phyloP scores from a whole-genome alignment of 2,329 filamentous ascomycete species.

The Thermoascus crustaceus region DNA sequence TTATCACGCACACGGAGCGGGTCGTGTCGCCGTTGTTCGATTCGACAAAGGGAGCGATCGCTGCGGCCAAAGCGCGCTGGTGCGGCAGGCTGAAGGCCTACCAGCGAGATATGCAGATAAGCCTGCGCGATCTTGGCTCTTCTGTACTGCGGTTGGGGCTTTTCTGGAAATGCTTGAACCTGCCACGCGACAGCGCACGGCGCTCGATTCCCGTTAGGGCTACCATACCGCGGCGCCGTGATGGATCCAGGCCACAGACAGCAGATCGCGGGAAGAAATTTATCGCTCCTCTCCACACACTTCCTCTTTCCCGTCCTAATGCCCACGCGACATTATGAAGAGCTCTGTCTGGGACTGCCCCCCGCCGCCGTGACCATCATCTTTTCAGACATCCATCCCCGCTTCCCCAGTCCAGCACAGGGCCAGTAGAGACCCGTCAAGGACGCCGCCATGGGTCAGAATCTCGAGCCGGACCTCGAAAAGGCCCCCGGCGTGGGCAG shows the following conservation, averaged over 20 bases:
- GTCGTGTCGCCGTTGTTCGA: not conserved
- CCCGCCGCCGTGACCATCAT: not conserved
- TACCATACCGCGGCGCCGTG: not conserved
- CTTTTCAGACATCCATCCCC: not conserved
- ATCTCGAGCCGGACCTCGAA: slow-evolving; percentile 21
- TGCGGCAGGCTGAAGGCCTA: not conserved
- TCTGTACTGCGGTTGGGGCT: not conserved
- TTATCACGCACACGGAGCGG: not conserved
- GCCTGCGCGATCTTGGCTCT: not conserved
- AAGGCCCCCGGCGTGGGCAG: slow-evolving; percentile 25
- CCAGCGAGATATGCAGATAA: not conserved
- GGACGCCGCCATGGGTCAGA: not conserved
- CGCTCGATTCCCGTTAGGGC: not conserved
- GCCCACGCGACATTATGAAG: not conserved
- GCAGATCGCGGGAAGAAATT: slow-evolving; percentile 2
- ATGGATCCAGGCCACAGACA: too few species aligned
- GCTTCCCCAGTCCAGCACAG: not conserved
- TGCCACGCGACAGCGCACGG: slow-evolving; percentile 1
- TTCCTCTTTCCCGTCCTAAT: not conserved
- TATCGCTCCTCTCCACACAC: not conserved
- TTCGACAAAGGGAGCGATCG: not conserved
- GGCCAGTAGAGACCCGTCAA: not conserved
- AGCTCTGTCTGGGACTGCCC: slow-evolving; percentile 1
- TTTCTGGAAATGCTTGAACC: not conserved
- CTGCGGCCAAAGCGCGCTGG: not conserved